A percentile compares a stretch with the other conserved stretches of the same genome.
These are phyloP conservation scores for Graphium sp. DNA, from an alignment of 2,329 filamentous ascomycete genomes.

Conservation along the genomic window DNA sequence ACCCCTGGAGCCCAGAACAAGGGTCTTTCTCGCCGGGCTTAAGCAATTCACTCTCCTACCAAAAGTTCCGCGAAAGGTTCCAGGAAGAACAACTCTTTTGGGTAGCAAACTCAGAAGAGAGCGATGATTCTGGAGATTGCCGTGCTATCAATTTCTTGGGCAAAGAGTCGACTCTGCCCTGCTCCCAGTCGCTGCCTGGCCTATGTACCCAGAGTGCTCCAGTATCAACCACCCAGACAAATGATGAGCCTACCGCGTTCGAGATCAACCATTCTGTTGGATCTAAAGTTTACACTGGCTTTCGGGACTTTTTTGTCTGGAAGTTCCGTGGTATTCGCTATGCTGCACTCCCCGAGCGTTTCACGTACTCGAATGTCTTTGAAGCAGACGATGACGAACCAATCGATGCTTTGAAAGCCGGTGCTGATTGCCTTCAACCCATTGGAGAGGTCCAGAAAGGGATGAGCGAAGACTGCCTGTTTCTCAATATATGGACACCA, in stretches of 20 bases:
- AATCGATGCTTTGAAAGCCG: conserved; percentile 11
- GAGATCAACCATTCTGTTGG: conserved; percentile 10
- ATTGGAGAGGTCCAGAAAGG: conserved; percentile 11
- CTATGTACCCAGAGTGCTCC: conserved; percentile 15
- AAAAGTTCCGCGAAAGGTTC: conserved; percentile 2
- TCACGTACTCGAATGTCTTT: conserved; percentile 11
- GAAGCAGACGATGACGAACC: conserved; percentile 6
- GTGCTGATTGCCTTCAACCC: conserved; percentile 14
- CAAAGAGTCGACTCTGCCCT: neutral
- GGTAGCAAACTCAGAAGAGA: neutral
- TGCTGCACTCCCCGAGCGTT: conserved; percentile 10
- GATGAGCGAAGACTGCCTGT: conserved; percentile 20
- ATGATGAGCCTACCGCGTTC: conserved; percentile 10
- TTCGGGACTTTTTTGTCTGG: conserved; percentile 14
- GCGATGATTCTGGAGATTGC: neutral
- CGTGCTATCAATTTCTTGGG: neutral
- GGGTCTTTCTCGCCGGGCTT: conserved; percentile 1
- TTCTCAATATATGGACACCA: conserved; percentile 26
- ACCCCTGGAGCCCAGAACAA: neutral
- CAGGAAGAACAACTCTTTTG: conserved; percentile 1
- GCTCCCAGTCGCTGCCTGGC: conserved; percentile 8
- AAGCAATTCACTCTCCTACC: conserved; percentile 5
- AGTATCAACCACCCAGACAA: conserved; percentile 8
- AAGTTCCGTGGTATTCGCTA: conserved; percentile 16
- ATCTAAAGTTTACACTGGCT: conserved; percentile 11